phyloP scores from a whole-genome alignment of 192 early-diverging fungal species.

The Podila epigama region DNA sequence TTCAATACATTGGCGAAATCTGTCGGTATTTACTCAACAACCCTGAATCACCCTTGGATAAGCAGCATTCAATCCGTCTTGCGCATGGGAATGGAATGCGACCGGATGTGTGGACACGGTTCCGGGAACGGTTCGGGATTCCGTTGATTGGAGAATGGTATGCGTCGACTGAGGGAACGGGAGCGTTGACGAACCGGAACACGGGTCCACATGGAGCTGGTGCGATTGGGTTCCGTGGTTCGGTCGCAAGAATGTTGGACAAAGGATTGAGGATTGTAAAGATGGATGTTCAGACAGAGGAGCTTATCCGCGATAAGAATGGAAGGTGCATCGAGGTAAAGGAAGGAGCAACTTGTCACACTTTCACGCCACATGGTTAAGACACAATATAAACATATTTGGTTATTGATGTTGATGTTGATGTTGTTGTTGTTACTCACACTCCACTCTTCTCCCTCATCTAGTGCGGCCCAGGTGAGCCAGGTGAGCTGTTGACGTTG shows the following conservation, averaged over 20 bases:
- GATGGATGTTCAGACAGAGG: conserved; percentile 64
- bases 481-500: conserved; percentile 58
- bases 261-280: conserved; percentile 51
- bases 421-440: too few species aligned
- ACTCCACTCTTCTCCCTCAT: too few species aligned
- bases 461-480: conserved; percentile 49
- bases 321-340: conserved; percentile 60
- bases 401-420: too few species aligned
- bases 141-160: conserved; percentile 70
- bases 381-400: conserved; percentile 5
- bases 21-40: conserved; percentile 67
- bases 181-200: conserved; percentile 54
- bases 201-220: conserved; percentile 60
- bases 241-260: conserved; percentile 31
- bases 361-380: neutral
- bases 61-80: conserved; percentile 59
- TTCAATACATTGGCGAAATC: conserved; percentile 75
- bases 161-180: conserved; percentile 70
- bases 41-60: conserved; percentile 60
- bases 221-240: conserved; percentile 64
- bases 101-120: conserved; percentile 72
- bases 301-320: conserved; percentile 55
- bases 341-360: neutral
- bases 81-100: conserved; percentile 76
- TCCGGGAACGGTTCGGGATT: conserved; percentile 68